A percentile compares a stretch with the other conserved stretches of the same genome.
Evolutionary conservation across 495 filamentous ascomycete species (phyloP).

Genomic region (Lichenothelia convexa): DNA sequence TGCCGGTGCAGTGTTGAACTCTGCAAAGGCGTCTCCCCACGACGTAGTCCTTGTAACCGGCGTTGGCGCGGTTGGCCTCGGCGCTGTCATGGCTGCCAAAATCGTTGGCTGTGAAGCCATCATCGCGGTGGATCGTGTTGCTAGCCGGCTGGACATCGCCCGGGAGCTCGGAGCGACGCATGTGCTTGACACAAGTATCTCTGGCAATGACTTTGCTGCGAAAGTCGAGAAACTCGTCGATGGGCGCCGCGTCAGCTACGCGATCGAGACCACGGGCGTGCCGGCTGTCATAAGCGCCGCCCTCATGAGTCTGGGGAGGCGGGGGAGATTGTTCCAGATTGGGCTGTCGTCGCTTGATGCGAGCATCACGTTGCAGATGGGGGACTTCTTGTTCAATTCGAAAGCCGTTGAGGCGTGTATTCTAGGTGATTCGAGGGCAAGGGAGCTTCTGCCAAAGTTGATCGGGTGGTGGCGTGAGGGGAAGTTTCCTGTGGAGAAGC

Average conservation of each 20-base stretch:
- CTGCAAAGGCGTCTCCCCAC: slow-evolving; percentile 6
- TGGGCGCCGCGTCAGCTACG: slow-evolving; percentile 7
- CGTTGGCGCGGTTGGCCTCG: slow-evolving; percentile 15
- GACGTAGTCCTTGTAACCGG: slow-evolving; percentile 12
- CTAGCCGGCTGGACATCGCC: slow-evolving; percentile 11
- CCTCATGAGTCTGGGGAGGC: slow-evolving; percentile 9
- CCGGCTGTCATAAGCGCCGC: slow-evolving; percentile 10
- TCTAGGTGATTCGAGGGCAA: slow-evolving; percentile 10
- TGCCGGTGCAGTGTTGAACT: slow-evolving; percentile 15
- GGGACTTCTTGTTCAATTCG: slow-evolving; percentile 10
- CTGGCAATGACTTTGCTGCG: slow-evolving; percentile 1
- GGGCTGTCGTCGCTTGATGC: slow-evolving; percentile 11
- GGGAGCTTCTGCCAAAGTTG: slow-evolving; percentile 13
- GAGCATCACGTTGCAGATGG: slow-evolving; percentile 7
- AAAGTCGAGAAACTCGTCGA: slow-evolving; percentile 6
- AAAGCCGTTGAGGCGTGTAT: slow-evolving; percentile 11
- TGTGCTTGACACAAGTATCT: too few relatives aligned
- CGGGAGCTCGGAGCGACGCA: slow-evolving; percentile 14
- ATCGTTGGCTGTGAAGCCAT: slow-evolving; percentile 8
- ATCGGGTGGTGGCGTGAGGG: slow-evolving; percentile 19
- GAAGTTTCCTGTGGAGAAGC: slow-evolving; percentile 16
- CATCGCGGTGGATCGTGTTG: slow-evolving; percentile 14
- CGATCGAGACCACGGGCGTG: slow-evolving; percentile 14
- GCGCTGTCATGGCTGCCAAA: slow-evolving; percentile 16
- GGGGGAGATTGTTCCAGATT: slow-evolving; percentile 15